phyloP scores from a whole-genome alignment of 164 flowering plant genomes.

The Akebia trifoliata region DNA sequence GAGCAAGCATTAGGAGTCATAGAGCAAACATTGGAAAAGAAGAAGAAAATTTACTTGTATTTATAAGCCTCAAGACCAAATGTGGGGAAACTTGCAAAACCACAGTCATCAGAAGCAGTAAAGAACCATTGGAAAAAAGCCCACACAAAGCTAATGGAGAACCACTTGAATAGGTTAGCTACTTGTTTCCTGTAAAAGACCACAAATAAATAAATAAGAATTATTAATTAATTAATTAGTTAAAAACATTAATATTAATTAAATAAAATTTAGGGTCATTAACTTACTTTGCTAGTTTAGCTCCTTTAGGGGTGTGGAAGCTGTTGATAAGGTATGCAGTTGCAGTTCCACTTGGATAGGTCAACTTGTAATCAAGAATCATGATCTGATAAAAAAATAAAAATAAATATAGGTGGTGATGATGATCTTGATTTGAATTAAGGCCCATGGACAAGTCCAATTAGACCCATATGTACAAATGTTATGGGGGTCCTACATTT shows the following conservation, averaged over 20 bases:
- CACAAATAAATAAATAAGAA: neutral
- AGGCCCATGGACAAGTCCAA: too few relatives aligned
- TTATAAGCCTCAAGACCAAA: constrained; percentile 27
- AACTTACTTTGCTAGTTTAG: constrained; percentile 30
- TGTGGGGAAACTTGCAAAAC: constrained; percentile 23
- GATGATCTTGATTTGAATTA: neutral
- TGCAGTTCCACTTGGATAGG: constrained; percentile 43
- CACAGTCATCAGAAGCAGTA: constrained; percentile 23
- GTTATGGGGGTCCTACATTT: too few relatives aligned
- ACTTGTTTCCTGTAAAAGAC: constrained; percentile 26
- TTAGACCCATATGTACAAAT: too few relatives aligned
- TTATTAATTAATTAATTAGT: neutral
- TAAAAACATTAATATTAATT: neutral
- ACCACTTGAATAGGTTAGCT: constrained; percentile 15
- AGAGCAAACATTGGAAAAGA: neutral
- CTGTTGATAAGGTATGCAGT: constrained; percentile 44
- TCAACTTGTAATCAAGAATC: constrained; percentile 33
- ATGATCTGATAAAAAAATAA: neutral
- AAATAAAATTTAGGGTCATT: neutral
- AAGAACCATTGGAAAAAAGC: constrained; percentile 33
- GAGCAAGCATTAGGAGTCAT: too few relatives aligned
- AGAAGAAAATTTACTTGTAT: constrained; percentile 12
- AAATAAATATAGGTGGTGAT: neutral
- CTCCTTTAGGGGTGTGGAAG: constrained; percentile 40
- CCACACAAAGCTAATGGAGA: constrained; percentile 29